Conservation (phyloP, 352 stramenopile genomes). For the Phytophthora aleatoria region DNA sequence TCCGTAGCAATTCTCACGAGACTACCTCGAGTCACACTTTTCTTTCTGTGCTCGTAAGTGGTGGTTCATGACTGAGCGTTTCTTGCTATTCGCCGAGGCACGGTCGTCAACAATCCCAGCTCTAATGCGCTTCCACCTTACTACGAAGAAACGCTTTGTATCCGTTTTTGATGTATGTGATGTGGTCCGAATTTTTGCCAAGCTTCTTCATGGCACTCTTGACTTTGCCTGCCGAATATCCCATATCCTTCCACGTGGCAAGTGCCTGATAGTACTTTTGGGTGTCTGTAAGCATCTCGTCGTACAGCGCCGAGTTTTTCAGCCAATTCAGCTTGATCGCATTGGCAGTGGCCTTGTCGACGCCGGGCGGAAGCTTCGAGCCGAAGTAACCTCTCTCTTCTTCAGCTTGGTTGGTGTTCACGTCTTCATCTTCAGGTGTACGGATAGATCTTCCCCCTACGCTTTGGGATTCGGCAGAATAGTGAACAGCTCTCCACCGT, state of each 20-base stretch:
- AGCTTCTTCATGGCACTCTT: background rate
- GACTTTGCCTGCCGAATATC: background rate
- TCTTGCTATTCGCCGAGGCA: no score
- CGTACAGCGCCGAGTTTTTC: background rate
- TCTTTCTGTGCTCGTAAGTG: no score
- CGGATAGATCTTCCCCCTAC: background rate
- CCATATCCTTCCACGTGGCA: background rate
- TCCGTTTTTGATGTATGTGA: background rate
- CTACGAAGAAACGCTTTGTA: background rate
- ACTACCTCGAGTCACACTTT: no score
- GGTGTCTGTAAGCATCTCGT: background rate
- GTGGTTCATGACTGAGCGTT: no score
- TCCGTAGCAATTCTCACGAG: no score
- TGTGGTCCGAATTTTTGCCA: background rate
- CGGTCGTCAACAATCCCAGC: background rate
- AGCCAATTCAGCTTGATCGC: background rate
- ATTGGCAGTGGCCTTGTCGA: background rate
- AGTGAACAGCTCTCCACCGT: background rate
- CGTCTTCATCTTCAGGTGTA: background rate
- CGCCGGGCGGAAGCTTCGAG: background rate
- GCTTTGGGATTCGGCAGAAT: slow-evolving; percentile 16
- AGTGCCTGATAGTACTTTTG: background rate
- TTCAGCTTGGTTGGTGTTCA: background rate
- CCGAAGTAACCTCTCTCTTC: background rate
- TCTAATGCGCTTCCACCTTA: background rate